Evolutionary conservation across 495 filamentous ascomycete genomes (phyloP).

Genomic region (Xylaria palmicola): DNA sequence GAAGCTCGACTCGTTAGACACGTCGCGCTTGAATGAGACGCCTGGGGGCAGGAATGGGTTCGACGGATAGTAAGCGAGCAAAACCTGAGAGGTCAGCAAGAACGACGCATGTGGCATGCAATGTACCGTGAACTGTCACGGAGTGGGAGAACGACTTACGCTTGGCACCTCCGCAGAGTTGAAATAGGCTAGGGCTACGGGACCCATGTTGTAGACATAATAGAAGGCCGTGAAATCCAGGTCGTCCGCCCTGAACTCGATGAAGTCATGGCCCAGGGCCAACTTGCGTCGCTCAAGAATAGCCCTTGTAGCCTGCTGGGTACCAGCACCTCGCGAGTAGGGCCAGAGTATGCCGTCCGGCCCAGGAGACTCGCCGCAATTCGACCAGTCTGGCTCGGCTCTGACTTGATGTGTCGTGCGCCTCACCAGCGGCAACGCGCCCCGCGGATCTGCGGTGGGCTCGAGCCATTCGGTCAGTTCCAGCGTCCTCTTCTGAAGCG

Average conservation of each 20-base stretch:
- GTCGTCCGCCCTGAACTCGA: background rate
- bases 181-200: background rate
- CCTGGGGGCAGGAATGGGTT: background rate
- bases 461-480: background rate
- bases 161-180: background rate
- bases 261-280: background rate
- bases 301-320: background rate
- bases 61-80: background rate
- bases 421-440: background rate
- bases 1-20: background rate
- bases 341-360: slow-evolving; percentile 1
- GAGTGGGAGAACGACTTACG: background rate
- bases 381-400: background rate
- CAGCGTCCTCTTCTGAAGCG: background rate
- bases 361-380: background rate
- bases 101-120: background rate
- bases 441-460: background rate
- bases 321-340: background rate
- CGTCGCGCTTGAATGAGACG: background rate
- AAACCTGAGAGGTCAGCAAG: background rate
- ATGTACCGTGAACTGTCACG: background rate
- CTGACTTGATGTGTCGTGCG: background rate
- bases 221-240: slow-evolving; percentile 2
- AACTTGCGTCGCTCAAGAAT: background rate
- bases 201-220: slow-evolving; percentile 4